Conservation (phyloP, 495 filamentous ascomycete species). For the Penicillium chermesinum region DNA sequence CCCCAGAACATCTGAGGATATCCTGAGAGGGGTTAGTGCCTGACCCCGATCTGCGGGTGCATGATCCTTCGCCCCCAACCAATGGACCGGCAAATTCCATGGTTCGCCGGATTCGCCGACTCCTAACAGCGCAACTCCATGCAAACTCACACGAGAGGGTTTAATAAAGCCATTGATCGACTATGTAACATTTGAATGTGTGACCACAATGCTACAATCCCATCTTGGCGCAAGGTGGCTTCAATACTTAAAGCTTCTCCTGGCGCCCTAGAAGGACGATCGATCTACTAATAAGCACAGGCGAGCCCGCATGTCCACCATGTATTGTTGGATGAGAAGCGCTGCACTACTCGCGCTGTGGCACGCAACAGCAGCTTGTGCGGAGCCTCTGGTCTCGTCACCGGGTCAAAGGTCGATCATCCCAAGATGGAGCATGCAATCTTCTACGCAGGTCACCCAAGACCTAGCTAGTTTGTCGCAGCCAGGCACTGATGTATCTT, state of each 20-base stretch:
- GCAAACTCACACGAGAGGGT: neutral
- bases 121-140: neutral
- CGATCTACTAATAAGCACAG: no score
- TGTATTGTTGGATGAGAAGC: conserved; percentile 1
- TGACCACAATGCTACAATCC: neutral
- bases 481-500: conserved; percentile 41
- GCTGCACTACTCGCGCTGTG: conserved; percentile 1
- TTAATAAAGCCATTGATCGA: neutral
- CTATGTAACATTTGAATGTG: neutral
- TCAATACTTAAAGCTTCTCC: no score
- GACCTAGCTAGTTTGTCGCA: conserved; percentile 41
- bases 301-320: no score
- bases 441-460: conserved; percentile 29
- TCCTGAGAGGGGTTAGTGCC: no score
- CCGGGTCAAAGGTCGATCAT: conserved; percentile 37
- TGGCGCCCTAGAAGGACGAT: no score
- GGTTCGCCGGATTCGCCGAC: conserved; percentile 14
- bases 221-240: neutral
- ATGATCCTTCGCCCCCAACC: neutral
- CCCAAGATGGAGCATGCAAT: conserved; percentile 54
- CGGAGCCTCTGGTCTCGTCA: conserved; percentile 11
- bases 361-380: neutral
- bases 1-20: no score
- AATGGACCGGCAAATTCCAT: conserved; percentile 5
- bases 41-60: no score